Percentiles rank a stretch among this genome's conserved stretches.
Conservation (phyloP, 345 rosid species). For the Brassica rapa region DNA sequence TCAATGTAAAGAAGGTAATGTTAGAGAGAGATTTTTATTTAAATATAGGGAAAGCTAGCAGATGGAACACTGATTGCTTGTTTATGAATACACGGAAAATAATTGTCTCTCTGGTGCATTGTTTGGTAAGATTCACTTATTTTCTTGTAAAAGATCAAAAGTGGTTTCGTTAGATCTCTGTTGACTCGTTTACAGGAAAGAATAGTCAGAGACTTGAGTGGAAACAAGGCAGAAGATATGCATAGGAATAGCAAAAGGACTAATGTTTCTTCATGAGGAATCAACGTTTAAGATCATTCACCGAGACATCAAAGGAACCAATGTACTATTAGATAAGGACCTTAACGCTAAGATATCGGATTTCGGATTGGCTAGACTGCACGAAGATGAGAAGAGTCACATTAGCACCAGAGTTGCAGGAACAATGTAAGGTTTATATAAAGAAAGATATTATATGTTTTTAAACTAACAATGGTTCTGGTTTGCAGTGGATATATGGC, state of each 20-base stretch:
- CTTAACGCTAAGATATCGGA: neutral
- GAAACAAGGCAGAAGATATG: constrained; percentile 3
- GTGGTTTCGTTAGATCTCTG: neutral
- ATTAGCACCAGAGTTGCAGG: constrained; percentile 1
- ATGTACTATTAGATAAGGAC: neutral
- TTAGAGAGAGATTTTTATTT: neutral
- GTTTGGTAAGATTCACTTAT: neutral
- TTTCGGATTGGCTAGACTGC: neutral
- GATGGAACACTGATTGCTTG: neutral
- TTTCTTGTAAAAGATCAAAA: neutral
- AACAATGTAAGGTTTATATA: neutral
- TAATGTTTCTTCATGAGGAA: constrained; percentile 1
- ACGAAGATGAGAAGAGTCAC: neutral
- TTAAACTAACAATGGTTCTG: neutral
- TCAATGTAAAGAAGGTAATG: neutral
- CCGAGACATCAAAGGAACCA: neutral
- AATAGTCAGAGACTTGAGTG: neutral
- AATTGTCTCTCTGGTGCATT: neutral
- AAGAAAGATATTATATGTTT: neutral
- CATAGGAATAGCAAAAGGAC: constrained; percentile 3
- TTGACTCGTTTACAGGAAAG: neutral
- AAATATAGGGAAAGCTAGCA: neutral
- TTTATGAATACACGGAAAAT: constrained; percentile 1
- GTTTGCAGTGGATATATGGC: neutral
- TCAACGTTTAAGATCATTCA: constrained; percentile 9